phyloP scores from a whole-genome alignment of 768 basidiomycete species.

The Mycena polygramma region DNA sequence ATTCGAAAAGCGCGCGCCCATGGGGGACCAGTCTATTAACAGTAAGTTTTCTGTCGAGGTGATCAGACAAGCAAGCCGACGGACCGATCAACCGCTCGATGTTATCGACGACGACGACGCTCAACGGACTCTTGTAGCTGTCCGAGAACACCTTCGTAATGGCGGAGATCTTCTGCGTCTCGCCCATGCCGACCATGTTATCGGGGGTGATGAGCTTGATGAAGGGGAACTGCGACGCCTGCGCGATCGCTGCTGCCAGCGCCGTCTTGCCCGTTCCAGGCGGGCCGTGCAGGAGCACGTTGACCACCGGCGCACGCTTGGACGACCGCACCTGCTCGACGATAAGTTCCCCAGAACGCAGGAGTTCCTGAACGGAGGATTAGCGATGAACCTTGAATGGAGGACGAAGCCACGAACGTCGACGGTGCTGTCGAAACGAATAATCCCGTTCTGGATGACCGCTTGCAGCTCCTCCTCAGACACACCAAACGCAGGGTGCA shows the following conservation, averaged over 20 bases:
- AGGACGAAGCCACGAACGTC: slow-evolving; percentile 69
- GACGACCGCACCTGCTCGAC: slow-evolving; percentile 95
- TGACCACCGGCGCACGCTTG: slow-evolving; percentile 91
- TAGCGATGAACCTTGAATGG: slow-evolving; percentile 11
- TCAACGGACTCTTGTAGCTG: slow-evolving; percentile 97
- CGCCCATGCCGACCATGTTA: slow-evolving; percentile 96
- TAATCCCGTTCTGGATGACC: slow-evolving; percentile 97
- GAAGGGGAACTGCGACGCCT: slow-evolving; percentile 95
- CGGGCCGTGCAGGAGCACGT: slow-evolving; percentile 89
- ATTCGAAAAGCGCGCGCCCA: slow-evolving; percentile 98
- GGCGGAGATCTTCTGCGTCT: slow-evolving; percentile 89
- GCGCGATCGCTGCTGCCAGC: slow-evolving; percentile 92
- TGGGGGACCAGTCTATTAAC: slow-evolving; percentile 86
- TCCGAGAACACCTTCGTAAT: slow-evolving; percentile 95
- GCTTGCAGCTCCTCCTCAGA: slow-evolving; percentile 95
- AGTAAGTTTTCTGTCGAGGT: neutral
- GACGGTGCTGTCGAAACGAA: slow-evolving; percentile 81
- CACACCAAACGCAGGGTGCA: slow-evolving; percentile 97
- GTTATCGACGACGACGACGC: slow-evolving; percentile 95
- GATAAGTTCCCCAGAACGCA: slow-evolving; percentile 88
- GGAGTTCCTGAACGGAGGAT: slow-evolving; percentile 72
- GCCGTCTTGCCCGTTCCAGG: slow-evolving; percentile 96
- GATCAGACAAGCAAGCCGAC: neutral
- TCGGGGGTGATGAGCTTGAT: slow-evolving; percentile 98
- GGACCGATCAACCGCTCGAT: slow-evolving; percentile 92